Evolutionary conservation across 1,284 basidiomycete species (phyloP).

Genomic region (Ganoderma meredithae): DNA sequence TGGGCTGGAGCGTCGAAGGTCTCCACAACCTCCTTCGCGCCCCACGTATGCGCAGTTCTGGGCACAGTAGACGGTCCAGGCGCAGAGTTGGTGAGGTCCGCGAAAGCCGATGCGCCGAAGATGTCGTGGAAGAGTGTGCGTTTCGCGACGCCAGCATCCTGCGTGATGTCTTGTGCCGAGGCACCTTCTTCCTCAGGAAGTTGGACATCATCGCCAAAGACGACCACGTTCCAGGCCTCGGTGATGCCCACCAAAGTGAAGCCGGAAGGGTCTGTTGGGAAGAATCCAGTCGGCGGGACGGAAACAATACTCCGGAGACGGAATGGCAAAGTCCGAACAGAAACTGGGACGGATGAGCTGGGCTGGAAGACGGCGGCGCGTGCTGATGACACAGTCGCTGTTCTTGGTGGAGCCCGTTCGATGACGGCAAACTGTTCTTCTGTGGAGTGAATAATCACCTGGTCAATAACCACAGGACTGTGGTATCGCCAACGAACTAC

Average conservation of each 20-base stretch:
- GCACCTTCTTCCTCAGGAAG: slow-evolving; percentile 50
- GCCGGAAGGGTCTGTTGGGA: slow-evolving; percentile 40
- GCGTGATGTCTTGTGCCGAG: slow-evolving; percentile 52
- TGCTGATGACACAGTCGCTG: slow-evolving; percentile 44
- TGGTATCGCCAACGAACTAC: slow-evolving; percentile 68
- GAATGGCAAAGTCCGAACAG: slow-evolving; percentile 63
- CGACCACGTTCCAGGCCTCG: slow-evolving; percentile 64
- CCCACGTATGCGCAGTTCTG: slow-evolving; percentile 43
- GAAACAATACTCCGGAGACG: slow-evolving; percentile 58
- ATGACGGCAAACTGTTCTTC: slow-evolving; percentile 68
- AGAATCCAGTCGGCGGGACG: slow-evolving; percentile 48
- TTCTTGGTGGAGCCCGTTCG: slow-evolving; percentile 43
- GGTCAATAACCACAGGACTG: slow-evolving; percentile 47
- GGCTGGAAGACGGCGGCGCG: slow-evolving; percentile 57
- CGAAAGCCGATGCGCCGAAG: slow-evolving; percentile 75
- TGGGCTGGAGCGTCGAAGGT: slow-evolving; percentile 82
- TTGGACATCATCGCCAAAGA: slow-evolving; percentile 65
- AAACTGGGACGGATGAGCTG: slow-evolving; percentile 51
- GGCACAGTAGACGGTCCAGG: slow-evolving; percentile 31
- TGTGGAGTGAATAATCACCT: slow-evolving; percentile 61
- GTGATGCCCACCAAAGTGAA: slow-evolving; percentile 74
- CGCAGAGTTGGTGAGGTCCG: slow-evolving; percentile 38
- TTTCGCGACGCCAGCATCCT: slow-evolving; percentile 42
- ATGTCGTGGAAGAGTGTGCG: slow-evolving; percentile 85
- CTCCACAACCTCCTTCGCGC: slow-evolving; percentile 49